Evolutionary conservation across 768 basidiomycete species (phyloP), one percentile per base, ranked within the genome.

Genomic region (Lentinula boryana): DNA sequence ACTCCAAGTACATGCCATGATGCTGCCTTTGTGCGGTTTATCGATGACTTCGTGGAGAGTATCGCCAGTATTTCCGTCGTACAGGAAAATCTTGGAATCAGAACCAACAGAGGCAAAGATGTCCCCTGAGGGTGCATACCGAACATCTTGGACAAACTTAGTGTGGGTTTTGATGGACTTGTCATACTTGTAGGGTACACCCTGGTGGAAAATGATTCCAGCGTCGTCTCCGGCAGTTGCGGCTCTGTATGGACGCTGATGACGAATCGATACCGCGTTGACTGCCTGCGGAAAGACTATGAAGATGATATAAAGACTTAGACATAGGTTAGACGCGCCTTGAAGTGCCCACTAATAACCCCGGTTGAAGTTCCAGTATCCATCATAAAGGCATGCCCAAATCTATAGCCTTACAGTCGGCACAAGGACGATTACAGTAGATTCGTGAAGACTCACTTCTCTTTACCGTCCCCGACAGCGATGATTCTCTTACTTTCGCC

Each of bases 401-500:
- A 92, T 69, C 92, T 93, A 60, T n/a, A 21, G 31, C 43, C 18
- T n/a, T 35, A 27, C 27, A 31, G 49, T 10, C 49, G 48, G 36
- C 31, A 60, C 16, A 44, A n/a, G 32, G 44, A 41, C n/a, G 32
- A 35, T 8, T 9, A 3, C 15, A 16, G 36, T 16, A 53, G 3
- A 33, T 32, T 15, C 35, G 15, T 13, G 43, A 15, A 5, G 5
- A 70, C 76, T 59, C 38, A 94, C 93, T 89, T 93, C 68, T 95
- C 95, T 62, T 86, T 81, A 38, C 95, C 95, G 64, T 96, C 93
- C 57, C 96, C 96, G 12, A 92, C 95, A 6, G 89, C 92, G 53
- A 98, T 90, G 60, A 98, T 89, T n/a, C 96, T 83, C 71, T 97
- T 96, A 69, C 90, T 93, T 72, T 98, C 96, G 1, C 90, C 91